Conservation (phyloP, 2,329 filamentous ascomycete species). For the Xylaria sp. region DNA sequence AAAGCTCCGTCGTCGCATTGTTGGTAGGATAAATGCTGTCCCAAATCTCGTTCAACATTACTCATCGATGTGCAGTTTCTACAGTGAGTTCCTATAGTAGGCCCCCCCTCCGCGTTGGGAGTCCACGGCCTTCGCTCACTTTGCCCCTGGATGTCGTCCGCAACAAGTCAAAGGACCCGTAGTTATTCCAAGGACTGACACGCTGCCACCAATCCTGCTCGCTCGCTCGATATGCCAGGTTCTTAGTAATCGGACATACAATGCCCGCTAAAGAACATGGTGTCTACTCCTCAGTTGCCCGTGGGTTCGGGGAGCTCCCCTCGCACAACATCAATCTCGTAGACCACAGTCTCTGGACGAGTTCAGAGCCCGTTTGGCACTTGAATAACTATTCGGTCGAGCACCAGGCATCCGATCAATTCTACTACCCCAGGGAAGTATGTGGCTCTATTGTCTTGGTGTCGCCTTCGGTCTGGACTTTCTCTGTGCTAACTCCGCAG, state of each 20-base stretch:
- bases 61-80: neutral
- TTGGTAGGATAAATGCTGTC: neutral
- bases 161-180: neutral
- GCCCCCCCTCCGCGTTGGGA: too few species aligned
- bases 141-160: neutral
- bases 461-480: neutral
- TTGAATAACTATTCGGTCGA: neutral
- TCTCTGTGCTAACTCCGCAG: slow-evolving; percentile 1
- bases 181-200: neutral
- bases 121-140: neutral
- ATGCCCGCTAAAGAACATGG: slow-evolving; percentile 18
- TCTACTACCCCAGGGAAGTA: slow-evolving; percentile 11
- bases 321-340: slow-evolving; percentile 1
- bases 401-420: neutral
- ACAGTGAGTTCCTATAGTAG: too few species aligned
- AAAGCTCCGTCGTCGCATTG: neutral
- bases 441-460: neutral
- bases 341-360: slow-evolving; percentile 2
- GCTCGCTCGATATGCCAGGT: slow-evolving; percentile 17
- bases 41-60: neutral
- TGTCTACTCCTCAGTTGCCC: neutral
- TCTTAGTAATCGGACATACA: neutral
- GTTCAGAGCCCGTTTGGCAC: neutral
- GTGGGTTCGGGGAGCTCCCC: neutral
- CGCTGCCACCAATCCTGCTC: neutral